These are phyloP conservation scores for Sarocladium strictum DNA, from an alignment of 2,329 filamentous ascomycete genomes.

Conservation along the genomic window DNA sequence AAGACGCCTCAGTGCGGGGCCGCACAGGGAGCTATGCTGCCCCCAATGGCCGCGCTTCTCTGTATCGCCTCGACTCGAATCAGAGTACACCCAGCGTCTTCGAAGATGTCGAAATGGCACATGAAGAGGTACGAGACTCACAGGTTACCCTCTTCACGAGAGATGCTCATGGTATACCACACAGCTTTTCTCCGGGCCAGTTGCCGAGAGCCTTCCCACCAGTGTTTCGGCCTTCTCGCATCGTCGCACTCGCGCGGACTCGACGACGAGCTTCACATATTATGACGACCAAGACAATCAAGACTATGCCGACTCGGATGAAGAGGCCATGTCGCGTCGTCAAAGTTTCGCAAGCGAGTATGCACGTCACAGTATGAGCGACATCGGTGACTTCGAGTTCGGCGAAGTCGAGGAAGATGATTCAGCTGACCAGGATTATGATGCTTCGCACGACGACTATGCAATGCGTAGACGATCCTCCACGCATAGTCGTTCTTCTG, in stretches of 20 bases:
- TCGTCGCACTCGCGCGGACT: constrained; percentile 73
- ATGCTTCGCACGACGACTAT: constrained; percentile 38
- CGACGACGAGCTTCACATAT: constrained; percentile 82
- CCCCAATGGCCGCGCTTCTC: constrained; percentile 18
- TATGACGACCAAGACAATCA: constrained; percentile 57
- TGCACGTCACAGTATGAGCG: constrained; percentile 25
- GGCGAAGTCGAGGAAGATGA: constrained; percentile 34
- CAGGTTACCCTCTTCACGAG: background rate
- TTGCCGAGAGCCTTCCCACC: constrained; percentile 92
- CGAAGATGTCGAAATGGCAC: constrained; percentile 97
- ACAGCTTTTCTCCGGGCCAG: constrained; percentile 82
- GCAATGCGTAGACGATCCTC: constrained; percentile 57
- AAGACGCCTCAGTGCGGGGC: constrained; percentile 16
- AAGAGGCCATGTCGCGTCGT: constrained; percentile 23
- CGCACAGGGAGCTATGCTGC: constrained; percentile 15
- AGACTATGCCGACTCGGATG: constrained; percentile 18
- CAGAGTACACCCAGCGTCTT: constrained; percentile 75
- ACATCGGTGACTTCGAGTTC: constrained; percentile 34
- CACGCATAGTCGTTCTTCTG: constrained; percentile 48
- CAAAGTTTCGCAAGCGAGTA: constrained; percentile 19
- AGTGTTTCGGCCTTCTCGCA: constrained; percentile 90
- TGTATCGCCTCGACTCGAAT: constrained; percentile 65
- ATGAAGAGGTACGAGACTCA: constrained; percentile 66
- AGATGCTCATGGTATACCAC: constrained; percentile 4
- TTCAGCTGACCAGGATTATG: constrained; percentile 34